phyloP scores from a whole-genome alignment of 257 asterid species.

The Solanum tacnaense region DNA sequence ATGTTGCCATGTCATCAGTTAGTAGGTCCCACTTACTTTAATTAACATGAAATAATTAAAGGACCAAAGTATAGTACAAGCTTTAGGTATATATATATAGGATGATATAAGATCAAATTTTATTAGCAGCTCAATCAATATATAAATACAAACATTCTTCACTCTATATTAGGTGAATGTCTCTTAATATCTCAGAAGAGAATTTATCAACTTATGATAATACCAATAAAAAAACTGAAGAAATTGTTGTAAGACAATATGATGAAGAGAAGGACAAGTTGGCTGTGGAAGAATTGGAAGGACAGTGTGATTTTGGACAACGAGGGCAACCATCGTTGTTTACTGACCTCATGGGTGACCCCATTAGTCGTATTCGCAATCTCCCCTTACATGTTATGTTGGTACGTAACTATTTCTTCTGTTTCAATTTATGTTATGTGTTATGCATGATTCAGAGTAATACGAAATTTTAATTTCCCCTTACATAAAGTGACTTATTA shows the following conservation, averaged over 20 bases:
- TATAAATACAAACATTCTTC: background rate
- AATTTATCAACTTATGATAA: background rate
- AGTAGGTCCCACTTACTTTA: background rate
- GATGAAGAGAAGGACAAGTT: constrained; percentile 41
- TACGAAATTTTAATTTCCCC: background rate
- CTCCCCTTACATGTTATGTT: constrained; percentile 53
- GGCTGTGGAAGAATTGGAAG: constrained; percentile 72
- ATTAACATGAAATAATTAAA: background rate
- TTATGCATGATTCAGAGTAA: background rate
- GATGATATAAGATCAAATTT: background rate
- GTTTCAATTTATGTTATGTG: background rate
- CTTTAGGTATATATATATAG: background rate
- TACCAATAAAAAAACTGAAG: background rate
- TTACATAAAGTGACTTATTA: background rate
- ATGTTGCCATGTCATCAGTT: background rate
- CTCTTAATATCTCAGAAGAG: constrained; percentile 7
- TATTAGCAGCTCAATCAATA: background rate
- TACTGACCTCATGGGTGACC: constrained; percentile 82
- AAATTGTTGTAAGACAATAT: constrained; percentile 55
- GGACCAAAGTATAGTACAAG: background rate
- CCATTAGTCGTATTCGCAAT: constrained; percentile 56
- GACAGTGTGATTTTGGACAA: constrained; percentile 58
- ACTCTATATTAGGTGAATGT: background rate
- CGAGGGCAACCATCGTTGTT: constrained; percentile 56
- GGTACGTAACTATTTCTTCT: constrained; percentile 17